Conservation (phyloP, 306 rosid species). For the Vigna trinervia region DNA sequence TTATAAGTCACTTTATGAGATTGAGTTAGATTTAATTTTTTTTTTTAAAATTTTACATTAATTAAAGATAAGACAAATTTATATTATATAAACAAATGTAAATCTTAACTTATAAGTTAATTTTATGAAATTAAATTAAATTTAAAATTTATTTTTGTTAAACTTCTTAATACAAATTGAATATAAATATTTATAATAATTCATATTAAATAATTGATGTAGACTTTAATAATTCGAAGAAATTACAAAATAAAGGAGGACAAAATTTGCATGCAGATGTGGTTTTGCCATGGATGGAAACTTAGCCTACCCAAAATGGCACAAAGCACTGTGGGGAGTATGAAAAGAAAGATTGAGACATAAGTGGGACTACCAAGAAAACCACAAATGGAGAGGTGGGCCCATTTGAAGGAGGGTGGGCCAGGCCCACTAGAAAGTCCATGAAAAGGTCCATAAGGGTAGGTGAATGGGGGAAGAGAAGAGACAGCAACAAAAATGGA, state of each 20-base stretch:
- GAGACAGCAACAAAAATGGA: conserved; percentile 42
- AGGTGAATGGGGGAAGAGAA: conserved; percentile 15
- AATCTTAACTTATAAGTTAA: too few relatives aligned
- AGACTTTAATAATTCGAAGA: background rate
- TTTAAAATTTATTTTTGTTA: too few relatives aligned
- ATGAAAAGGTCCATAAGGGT: conserved; percentile 35
- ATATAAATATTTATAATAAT: too few relatives aligned
- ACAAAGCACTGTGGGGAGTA: background rate
- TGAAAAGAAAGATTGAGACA: conserved; percentile 25
- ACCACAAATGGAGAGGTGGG: conserved; percentile 16
- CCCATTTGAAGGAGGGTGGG: conserved; percentile 38
- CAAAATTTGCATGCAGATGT: conserved; percentile 29
- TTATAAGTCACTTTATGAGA: too few relatives aligned
- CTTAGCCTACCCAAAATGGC: conserved; percentile 32
- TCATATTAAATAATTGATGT: too few relatives aligned
- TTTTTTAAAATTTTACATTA: too few relatives aligned
- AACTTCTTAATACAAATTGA: too few relatives aligned
- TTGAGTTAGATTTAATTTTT: too few relatives aligned
- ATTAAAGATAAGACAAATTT: too few relatives aligned
- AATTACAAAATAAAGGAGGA: conserved; percentile 5
- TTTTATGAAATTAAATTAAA: too few relatives aligned
- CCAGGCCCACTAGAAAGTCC: conserved; percentile 40
- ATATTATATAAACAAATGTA: too few relatives aligned
- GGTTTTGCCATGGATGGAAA: conserved; percentile 35
- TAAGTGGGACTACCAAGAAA: conserved; percentile 22